Conservation (phyloP, 805 yeast species). For the Candida michaelii region DNA sequence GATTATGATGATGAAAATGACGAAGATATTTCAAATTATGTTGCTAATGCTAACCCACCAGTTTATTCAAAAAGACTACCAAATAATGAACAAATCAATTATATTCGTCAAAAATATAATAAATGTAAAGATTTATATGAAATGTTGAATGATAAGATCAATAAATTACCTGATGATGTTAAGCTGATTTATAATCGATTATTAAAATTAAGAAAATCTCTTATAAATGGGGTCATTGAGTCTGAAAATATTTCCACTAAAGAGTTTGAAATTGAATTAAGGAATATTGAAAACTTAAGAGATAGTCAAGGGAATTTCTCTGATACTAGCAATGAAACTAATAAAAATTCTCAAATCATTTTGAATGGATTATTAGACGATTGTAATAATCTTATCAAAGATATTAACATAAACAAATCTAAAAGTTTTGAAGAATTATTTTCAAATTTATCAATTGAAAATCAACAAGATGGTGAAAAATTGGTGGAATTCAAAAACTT, state of each 20-base stretch:
- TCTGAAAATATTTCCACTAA: conserved; percentile 5
- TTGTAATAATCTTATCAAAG: conserved; percentile 72
- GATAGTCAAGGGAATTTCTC: conserved; percentile 57
- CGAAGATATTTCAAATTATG: conserved; percentile 6
- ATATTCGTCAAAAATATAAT: conserved; percentile 61
- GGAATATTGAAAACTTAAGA: conserved; percentile 37
- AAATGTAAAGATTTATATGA: conserved; percentile 60
- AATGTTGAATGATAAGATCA: conserved; percentile 52
- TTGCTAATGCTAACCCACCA: conserved; percentile 1
- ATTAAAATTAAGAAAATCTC: conserved; percentile 59
- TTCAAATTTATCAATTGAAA: conserved; percentile 17
- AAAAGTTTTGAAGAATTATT: conserved; percentile 15
- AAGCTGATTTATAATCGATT: conserved; percentile 54
- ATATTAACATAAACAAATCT: conserved; percentile 52
- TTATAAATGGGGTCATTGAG: conserved; percentile 42
- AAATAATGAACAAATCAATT: conserved; percentile 56
- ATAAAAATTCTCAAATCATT: conserved; percentile 39
- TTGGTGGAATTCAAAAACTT: conserved; percentile 29
- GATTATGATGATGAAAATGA: conserved; percentile 18
- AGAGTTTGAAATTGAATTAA: conserved; percentile 25
- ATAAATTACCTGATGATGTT: conserved; percentile 41
- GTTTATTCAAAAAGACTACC: neutral
- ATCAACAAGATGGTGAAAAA: conserved; percentile 29
- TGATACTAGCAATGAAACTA: conserved; percentile 9
- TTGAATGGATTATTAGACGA: conserved; percentile 79